Evolutionary conservation across 192 early-diverging fungal genomes (phyloP).

Genomic region (Linnemannia exigua): DNA sequence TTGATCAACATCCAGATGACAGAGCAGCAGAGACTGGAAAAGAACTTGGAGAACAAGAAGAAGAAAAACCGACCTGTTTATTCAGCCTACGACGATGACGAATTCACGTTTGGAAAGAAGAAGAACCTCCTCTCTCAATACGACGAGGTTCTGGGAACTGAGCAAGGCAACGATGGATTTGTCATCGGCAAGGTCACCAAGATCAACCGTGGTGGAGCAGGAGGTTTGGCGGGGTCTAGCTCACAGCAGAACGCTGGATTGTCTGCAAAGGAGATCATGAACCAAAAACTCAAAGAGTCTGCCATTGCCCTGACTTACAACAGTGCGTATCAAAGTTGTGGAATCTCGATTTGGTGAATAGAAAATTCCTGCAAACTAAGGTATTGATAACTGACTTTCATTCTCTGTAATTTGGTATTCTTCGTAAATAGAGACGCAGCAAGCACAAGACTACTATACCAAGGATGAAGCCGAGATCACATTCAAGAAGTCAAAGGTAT

Average conservation of each 20-base stretch:
- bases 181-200: slow-evolving; percentile 46
- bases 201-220: slow-evolving; percentile 4
- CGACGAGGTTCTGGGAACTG: slow-evolving; percentile 75
- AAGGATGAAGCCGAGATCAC: slow-evolving; percentile 81
- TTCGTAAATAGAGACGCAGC: slow-evolving; percentile 62
- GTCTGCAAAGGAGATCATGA: slow-evolving; percentile 48
- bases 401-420: background rate
- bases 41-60: slow-evolving; percentile 83
- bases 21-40: slow-evolving; percentile 74
- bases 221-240: background rate
- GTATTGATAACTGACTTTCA: background rate
- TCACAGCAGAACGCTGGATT: slow-evolving; percentile 2
- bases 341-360: background rate
- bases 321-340: slow-evolving; percentile 45
- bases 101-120: slow-evolving; percentile 63
- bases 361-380: background rate
- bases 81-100: slow-evolving; percentile 83
- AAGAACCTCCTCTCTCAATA: slow-evolving; percentile 81
- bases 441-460: slow-evolving; percentile 93
- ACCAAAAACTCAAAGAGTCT: slow-evolving; percentile 49
- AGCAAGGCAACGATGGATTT: slow-evolving; percentile 41
- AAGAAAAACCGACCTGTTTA: slow-evolving; percentile 73
- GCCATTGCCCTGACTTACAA: slow-evolving; percentile 69
- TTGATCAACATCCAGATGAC: slow-evolving; percentile 78
- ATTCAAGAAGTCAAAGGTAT: slow-evolving; percentile 89